These are phyloP conservation scores for Diplotaxis tenuifolia DNA, from an alignment of 345 rosid species.

Conservation along the genomic window DNA sequence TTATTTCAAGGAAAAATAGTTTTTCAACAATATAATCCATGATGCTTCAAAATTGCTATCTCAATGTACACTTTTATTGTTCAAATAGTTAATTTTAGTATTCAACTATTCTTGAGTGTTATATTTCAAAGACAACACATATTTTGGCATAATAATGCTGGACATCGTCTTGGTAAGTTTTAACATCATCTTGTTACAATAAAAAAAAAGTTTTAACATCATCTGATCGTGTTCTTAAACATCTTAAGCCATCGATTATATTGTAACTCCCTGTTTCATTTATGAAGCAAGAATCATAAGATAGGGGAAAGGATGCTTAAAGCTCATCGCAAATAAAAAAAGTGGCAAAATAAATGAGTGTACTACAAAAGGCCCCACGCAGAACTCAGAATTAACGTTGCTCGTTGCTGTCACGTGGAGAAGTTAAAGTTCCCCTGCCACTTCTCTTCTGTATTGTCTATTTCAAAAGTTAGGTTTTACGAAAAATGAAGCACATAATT, in stretches of 20 bases:
- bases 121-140: too few species aligned
- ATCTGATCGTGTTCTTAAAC: background rate
- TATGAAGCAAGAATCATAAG: background rate
- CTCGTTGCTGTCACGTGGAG: conserved; percentile 30
- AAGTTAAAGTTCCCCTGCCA: conserved; percentile 16
- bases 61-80: background rate
- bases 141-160: background rate
- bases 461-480: background rate
- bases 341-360: conserved; percentile 17
- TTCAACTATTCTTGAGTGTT: background rate
- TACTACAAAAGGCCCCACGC: conserved; percentile 6
- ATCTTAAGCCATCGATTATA: background rate
- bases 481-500: background rate
- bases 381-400: conserved; percentile 8
- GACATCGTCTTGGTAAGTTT: background rate
- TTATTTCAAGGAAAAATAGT: too few species aligned
- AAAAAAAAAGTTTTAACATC: background rate
- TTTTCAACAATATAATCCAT: background rate
- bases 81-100: background rate
- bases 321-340: background rate
- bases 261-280: background rate
- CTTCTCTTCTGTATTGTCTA: conserved; percentile 18
- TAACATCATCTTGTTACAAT: background rate
- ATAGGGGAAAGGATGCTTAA: background rate
- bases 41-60: background rate